phyloP scores from a whole-genome alignment of 164 flowering plant species.

The Tetracentron sinense region DNA sequence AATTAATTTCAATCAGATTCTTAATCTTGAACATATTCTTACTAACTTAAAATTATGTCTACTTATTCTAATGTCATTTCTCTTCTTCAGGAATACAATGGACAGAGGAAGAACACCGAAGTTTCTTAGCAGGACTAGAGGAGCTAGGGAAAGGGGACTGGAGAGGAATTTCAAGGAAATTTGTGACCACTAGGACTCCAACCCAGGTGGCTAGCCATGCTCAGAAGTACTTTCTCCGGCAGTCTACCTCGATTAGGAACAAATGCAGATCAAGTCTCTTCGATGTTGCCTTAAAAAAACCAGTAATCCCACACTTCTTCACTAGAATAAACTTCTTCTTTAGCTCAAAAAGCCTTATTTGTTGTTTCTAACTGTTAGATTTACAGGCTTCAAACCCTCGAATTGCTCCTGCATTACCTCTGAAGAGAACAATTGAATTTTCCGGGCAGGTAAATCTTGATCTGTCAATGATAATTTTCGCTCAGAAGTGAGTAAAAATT shows the following conservation, averaged over 20 bases:
- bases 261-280: conserved; percentile 36
- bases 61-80: neutral
- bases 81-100: conserved; percentile 37
- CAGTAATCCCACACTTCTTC: conserved; percentile 13
- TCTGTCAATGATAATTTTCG: neutral
- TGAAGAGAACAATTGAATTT: neutral
- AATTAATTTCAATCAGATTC: neutral
- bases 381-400: neutral
- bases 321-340: no score
- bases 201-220: conserved; percentile 52
- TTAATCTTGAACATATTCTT: neutral
- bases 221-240: conserved; percentile 39
- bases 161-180: conserved; percentile 40
- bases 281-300: conserved; percentile 19
- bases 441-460: neutral
- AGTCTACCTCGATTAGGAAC: conserved; percentile 11
- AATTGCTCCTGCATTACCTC: neutral
- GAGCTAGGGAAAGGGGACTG: conserved; percentile 46
- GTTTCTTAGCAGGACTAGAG: conserved; percentile 33
- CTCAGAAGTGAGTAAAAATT: neutral
- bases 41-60: no score
- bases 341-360: neutral
- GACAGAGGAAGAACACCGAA: conserved; percentile 41
- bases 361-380: neutral
- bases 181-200: conserved; percentile 38